Evolutionary conservation across 2,329 filamentous ascomycete genomes (phyloP), one percentile per base, ranked within the genome.

Genomic region (Diatrype stigma): DNA sequence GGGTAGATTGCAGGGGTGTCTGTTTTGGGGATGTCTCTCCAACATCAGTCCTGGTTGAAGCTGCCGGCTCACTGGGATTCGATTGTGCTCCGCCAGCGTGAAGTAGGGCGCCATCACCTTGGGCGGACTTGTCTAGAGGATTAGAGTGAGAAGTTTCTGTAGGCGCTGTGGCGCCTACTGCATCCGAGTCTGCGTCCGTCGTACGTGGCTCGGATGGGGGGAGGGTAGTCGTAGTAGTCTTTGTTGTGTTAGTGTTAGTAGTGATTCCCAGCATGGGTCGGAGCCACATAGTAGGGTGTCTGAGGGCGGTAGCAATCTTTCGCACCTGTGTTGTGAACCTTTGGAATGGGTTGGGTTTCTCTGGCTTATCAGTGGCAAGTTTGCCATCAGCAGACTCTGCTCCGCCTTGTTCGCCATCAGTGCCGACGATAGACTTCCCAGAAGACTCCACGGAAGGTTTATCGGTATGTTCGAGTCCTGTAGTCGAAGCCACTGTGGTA

Each of bases 251-350:
- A 45, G 38, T 52, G 56, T 63, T 46, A 64, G 60, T 55, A 55
- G 40, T 48, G 8, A 52, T 53, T 56, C 53, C 49, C 28, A 60
- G 30, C 42, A 53, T 49, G 50, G 50, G 50, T 56, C 59, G 55
- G 42, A 56, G 47, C 55, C 55, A 51, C 45, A 57, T 50, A 32
- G 58, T 49, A 30, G 51, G 48, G 37, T 51, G 49, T 26, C 54
- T 44, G 17, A 60, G 35, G 38, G 30, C 49, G 30, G 34, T 51
- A 50, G 50, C 50, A 52, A 59, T 51, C 22, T 48, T 48, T 56
- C 61, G 62, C 58, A 63, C 62, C 60, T 63, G 61, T 60, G 55
- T 45, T 59, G 35, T 52, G 49, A 60, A 38, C 44, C 52, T 51
- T 22, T 54, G 16, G 42, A 44, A n/a, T 16, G 22, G 22, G n/a